Conservation (phyloP, 257 asterid genomes). For the Agastache rugosa region DNA sequence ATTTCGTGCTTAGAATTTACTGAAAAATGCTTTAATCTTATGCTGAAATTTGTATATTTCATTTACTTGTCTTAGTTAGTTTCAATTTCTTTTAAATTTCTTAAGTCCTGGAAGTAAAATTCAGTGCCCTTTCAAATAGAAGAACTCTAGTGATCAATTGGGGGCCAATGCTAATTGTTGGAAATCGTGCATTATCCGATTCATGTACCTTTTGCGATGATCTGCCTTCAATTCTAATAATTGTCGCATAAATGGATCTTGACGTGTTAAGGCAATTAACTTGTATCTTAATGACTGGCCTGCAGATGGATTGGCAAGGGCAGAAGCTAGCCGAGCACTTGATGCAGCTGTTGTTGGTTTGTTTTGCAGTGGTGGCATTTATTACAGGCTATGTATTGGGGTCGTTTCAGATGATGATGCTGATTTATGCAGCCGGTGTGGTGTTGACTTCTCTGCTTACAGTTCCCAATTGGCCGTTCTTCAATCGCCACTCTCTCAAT, state of each 20-base stretch:
- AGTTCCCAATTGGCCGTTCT: constrained; percentile 75
- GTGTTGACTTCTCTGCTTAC: constrained; percentile 62
- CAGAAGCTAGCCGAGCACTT: constrained; percentile 75
- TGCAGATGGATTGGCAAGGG: constrained; percentile 91
- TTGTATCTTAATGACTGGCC: constrained; percentile 17
- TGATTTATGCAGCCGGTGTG: constrained; percentile 67
- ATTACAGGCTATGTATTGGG: constrained; percentile 60
- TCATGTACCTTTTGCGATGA: neutral
- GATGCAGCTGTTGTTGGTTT: constrained; percentile 72
- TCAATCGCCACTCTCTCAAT: constrained; percentile 66
- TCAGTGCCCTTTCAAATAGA: neutral
- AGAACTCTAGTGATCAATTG: neutral
- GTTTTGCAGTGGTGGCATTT: constrained; percentile 65
- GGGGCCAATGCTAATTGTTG: neutral
- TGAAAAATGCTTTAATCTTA: neutral
- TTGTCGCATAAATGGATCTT: neutral
- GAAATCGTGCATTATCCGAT: neutral
- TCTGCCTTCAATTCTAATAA: neutral
- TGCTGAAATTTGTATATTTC: neutral
- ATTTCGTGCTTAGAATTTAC: neutral
- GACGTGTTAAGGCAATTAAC: neutral
- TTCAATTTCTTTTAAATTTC: neutral
- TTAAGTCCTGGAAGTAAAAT: neutral
- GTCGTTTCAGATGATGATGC: constrained; percentile 72
- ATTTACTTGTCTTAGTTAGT: neutral